Conservation (phyloP, 768 basidiomycete species). For the Macrolepiota albuminosa region DNA sequence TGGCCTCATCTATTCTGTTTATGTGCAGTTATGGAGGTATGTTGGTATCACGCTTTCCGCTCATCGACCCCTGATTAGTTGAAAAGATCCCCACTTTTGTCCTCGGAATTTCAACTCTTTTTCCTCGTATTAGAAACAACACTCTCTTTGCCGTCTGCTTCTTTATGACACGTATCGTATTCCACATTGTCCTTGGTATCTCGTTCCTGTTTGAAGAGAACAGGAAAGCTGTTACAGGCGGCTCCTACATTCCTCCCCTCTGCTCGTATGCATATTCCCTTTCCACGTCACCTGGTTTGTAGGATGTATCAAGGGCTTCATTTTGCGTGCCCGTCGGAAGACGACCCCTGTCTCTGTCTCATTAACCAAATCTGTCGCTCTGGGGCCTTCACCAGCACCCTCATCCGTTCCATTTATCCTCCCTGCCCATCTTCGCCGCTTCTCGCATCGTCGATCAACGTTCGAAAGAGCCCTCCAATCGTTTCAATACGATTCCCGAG, state of each 20-base stretch:
- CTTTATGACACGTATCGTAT: conserved; percentile 45
- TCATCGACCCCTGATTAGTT: conserved; percentile 23
- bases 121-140: conserved; percentile 41
- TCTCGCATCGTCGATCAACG: conserved; percentile 7
- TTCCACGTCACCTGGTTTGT: conserved; percentile 53
- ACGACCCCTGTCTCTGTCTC: not conserved
- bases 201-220: conserved; percentile 24
- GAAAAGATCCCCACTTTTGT: conserved; percentile 49
- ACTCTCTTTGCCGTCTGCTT: conserved; percentile 44
- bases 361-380: not conserved
- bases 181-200: conserved; percentile 36
- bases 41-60: not conserved
- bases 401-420: not conserved
- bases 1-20: conserved; percentile 38
- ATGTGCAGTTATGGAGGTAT: conserved; percentile 43
- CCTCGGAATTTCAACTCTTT: conserved; percentile 40
- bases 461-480: conserved; percentile 8
- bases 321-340: conserved; percentile 20
- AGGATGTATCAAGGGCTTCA: conserved; percentile 44
- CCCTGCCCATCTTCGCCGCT: not conserved
- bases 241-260: conserved; percentile 33
- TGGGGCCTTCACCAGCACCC: not conserved
- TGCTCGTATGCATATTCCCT: conserved; percentile 38
- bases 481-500: conserved; percentile 5
- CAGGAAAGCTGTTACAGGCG: conserved; percentile 23